These are phyloP conservation scores for Arabidopsis thaliana DNA, from an alignment of 345 rosid genomes.

Conservation along the genomic window DNA sequence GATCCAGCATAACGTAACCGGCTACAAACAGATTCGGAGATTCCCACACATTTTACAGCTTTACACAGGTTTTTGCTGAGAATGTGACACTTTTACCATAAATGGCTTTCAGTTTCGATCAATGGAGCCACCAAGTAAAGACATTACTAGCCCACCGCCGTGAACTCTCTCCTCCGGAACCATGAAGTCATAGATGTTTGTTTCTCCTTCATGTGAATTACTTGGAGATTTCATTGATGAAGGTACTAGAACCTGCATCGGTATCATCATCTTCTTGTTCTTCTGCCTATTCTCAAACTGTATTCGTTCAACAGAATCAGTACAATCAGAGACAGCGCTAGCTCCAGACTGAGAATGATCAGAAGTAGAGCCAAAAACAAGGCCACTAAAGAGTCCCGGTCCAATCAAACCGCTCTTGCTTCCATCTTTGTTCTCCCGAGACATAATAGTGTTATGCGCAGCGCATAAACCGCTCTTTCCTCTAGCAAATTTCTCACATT, in stretches of 20 bases:
- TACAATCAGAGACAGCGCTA: conserved; percentile 61
- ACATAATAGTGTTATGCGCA: conserved; percentile 72
- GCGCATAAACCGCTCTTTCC: conserved; percentile 93
- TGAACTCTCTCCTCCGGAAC: conserved; percentile 96
- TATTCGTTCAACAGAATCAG: conserved; percentile 51
- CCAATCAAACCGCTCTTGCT: conserved; percentile 64
- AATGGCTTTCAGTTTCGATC: conserved; percentile 53
- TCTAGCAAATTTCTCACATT: conserved; percentile 91
- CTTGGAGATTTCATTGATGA: conserved; percentile 71
- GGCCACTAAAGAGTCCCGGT: conserved; percentile 82
- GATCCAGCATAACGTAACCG: conserved; percentile 4
- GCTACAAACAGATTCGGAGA: neutral
- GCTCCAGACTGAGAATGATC: conserved; percentile 62
- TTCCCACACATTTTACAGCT: neutral
- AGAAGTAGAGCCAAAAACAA: conserved; percentile 57
- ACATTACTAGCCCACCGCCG: conserved; percentile 79
- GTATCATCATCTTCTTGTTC: conserved; percentile 57
- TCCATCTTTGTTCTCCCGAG: conserved; percentile 49
- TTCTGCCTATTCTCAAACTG: conserved; percentile 49
- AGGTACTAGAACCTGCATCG: conserved; percentile 89
- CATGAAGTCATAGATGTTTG: conserved; percentile 51
- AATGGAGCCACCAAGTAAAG: conserved; percentile 71
- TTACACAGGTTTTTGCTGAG: conserved; percentile 21
- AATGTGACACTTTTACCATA: conserved; percentile 6
- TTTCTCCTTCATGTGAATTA: conserved; percentile 29